Conservation (phyloP, 176 grass and related monocot species). For the Oryza glaberrima region DNA sequence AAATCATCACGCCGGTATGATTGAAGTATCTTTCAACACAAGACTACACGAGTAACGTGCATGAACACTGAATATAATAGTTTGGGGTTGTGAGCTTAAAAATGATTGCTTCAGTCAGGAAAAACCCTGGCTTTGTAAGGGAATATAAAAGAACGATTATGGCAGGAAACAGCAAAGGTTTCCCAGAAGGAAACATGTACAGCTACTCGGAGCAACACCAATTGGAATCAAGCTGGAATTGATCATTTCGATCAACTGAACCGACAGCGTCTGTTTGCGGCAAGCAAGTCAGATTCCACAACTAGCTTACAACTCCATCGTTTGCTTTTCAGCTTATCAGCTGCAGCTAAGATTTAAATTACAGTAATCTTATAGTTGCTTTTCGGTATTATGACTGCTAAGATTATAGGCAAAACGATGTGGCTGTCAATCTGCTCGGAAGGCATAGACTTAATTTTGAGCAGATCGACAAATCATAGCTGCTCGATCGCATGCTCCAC, state of each 20-base stretch:
- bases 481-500: not conserved
- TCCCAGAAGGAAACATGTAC: not conserved
- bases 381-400: too few species aligned
- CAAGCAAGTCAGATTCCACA: slow-evolving; percentile 25
- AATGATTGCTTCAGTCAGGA: not conserved
- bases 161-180: not conserved
- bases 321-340: not conserved
- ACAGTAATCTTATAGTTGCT: too few species aligned
- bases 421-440: too few species aligned
- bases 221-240: not conserved
- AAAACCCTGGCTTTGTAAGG: not conserved
- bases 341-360: not conserved
- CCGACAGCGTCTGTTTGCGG: not conserved
- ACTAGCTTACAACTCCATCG: not conserved
- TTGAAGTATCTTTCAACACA: too few species aligned
- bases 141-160: not conserved
- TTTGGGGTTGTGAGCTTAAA: not conserved
- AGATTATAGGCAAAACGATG: too few species aligned
- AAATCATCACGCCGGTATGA: too few species aligned
- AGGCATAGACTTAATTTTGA: too few species aligned
- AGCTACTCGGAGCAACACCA: not conserved
- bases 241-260: not conserved
- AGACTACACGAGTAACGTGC: too few species aligned
- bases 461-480: too few species aligned
- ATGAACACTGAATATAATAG: not conserved